A percentile compares a stretch with the other conserved stretches of the same genome.
phyloP scores from a whole-genome alignment of 1,284 basidiomycete species.

The Ganoderma lucidum region DNA sequence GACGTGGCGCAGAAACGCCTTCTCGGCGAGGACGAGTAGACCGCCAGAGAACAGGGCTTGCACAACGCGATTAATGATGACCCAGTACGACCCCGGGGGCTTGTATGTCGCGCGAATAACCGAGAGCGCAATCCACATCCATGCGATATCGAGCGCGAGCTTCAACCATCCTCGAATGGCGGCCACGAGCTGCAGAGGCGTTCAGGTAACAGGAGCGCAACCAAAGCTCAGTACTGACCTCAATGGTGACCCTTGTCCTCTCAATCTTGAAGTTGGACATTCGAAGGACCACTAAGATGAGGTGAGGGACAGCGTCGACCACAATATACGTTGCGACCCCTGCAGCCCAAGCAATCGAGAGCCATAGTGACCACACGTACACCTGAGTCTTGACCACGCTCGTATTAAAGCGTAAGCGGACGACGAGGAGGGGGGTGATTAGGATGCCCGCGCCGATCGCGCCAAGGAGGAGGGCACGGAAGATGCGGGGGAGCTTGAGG shows the following conservation, averaged over 20 bases:
- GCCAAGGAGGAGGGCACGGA: conserved; percentile 65
- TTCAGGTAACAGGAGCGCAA: not conserved
- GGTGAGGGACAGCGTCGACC: conserved; percentile 68
- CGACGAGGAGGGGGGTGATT: conserved; percentile 74
- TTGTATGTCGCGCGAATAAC: conserved; percentile 62
- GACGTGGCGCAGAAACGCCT: conserved; percentile 74
- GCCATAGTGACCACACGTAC: conserved; percentile 77
- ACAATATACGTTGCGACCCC: conserved; percentile 66
- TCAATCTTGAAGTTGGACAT: conserved; percentile 70
- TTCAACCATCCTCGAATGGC: conserved; percentile 79
- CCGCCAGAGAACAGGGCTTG: conserved; percentile 72
- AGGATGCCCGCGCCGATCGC: conserved; percentile 67
- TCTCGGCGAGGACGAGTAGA: conserved; percentile 72
- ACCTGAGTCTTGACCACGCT: conserved; percentile 61
- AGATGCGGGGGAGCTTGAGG: conserved; percentile 68
- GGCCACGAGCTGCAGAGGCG: conserved; percentile 59
- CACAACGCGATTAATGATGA: conserved; percentile 55
- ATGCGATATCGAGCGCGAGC: conserved; percentile 66
- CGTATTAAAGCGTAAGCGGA: conserved; percentile 65
- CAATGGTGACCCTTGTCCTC: conserved; percentile 67
- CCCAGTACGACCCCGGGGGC: conserved; percentile 74
- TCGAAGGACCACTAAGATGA: conserved; percentile 61
- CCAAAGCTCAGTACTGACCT: conserved; percentile 51
- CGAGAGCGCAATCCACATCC: conserved; percentile 77
- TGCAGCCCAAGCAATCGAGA: conserved; percentile 74